These are phyloP conservation scores for Lasiodiplodia citricola DNA, from an alignment of 2,329 filamentous ascomycete species.

Conservation along the genomic window DNA sequence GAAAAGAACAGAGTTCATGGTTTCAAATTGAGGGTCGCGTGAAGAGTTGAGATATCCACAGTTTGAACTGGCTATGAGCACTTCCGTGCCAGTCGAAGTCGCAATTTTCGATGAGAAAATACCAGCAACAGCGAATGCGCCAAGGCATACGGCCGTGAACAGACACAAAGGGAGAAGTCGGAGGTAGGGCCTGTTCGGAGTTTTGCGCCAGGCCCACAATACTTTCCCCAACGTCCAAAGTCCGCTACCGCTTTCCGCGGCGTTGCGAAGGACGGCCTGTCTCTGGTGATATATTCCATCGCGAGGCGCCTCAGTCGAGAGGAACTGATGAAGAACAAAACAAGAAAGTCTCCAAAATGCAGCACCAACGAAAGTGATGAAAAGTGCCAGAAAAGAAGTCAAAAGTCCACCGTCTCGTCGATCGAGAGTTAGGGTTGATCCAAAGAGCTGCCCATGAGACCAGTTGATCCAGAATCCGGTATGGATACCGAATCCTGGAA, in stretches of 20 bases:
- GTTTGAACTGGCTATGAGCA: constrained; percentile 4
- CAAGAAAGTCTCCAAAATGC: constrained; percentile 32
- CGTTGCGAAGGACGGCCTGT: constrained; percentile 24
- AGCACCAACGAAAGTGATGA: constrained; percentile 34
- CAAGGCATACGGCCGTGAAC: neutral
- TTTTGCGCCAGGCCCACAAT: neutral
- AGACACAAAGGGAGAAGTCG: neutral
- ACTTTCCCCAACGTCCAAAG: neutral
- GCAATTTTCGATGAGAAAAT: constrained; percentile 27
- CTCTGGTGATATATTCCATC: constrained; percentile 36
- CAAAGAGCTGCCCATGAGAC: constrained; percentile 38
- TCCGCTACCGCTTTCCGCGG: neutral
- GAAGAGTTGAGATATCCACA: neutral
- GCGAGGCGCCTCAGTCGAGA: constrained; percentile 28
- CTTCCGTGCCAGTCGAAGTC: constrained; percentile 1
- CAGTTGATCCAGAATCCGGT: constrained; percentile 42
- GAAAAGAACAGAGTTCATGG: too few species aligned
- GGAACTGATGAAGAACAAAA: constrained; percentile 31
- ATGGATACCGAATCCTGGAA: constrained; percentile 27
- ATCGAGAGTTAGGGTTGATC: constrained; percentile 29
- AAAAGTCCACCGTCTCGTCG: constrained; percentile 38
- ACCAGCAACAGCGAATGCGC: constrained; percentile 21
- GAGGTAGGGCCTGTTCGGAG: neutral
- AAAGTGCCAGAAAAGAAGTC: constrained; percentile 43
- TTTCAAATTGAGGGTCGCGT: too few species aligned